Evolutionary conservation across 306 rosid genomes (phyloP), one percentile per base, ranked within the genome.

Genomic region (Gynostemma pentaphyllum): DNA sequence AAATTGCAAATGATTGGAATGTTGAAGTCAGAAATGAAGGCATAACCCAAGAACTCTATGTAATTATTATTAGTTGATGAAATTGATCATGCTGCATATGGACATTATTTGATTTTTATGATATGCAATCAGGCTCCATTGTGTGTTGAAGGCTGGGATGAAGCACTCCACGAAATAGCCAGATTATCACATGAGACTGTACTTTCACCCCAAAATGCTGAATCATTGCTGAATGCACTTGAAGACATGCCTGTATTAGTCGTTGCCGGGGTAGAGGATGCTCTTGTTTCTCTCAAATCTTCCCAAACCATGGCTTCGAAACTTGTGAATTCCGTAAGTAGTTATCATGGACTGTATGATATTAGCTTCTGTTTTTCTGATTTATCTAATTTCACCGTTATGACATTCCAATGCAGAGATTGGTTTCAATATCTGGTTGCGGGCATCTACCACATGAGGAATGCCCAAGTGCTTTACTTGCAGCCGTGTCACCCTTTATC

Each of bases 391-490:
- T 32, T 32, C 5, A 32, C 3, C n/a, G n/a, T n/a, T n/a, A 53
- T 32, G 5, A 54, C 14, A 2, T 26, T 0, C 11, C 6, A 23
- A 36, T 72, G 82, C 96, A 91, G 97, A 83, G 95, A 77, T 68
- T 91, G 53, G 94, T 91, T 47, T 84, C 85, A 7, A 80, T 91
- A 71, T 87, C 96, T 4, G 95, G 95, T 48, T 91, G 97, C 41
- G 97, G 97, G 16, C 97, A 91, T 77, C 95, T 91, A 42, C 97
- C 97, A 6, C 97, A 87, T 40, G 97, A 91, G 78, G 97, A 91
- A 74, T 91, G 96, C 74, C 96, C 97, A 1, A 87, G 88, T 74
- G 95, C 97, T 55, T 74, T 91, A 60, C 89, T 91, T 51, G 91
- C 96, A 18, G 96, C 95, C 29, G 61, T 87, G 47, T 71, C 81